Base-by-base conservation (phyloP, 495 filamentous ascomycete species). In the Xylaria curta region DNA sequence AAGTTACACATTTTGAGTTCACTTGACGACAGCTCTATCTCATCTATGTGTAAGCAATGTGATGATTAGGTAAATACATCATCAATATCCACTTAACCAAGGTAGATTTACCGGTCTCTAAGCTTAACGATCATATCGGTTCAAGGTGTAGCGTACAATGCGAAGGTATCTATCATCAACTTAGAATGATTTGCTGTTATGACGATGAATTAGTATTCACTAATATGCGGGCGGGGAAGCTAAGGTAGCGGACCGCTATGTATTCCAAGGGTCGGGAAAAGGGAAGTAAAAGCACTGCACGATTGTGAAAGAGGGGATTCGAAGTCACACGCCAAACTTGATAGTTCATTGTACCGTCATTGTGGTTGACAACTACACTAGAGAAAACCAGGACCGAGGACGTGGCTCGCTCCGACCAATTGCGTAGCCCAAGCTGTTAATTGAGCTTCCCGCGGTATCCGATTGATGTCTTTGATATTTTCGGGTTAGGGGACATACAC, bases 11-110 rank as follows among this genome's bases (percentile, higher is more conserved):
- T 53, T 54, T 70, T 64, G 47, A 70, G 68, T 70, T 64, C 60
- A 33, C 60, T 70, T 70, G 68, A 70, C 60, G 60, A 64, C 56
- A 70, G 15, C 42, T 38, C 59, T 61, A 70, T 53, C 59, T 70
- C 68, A 70, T 70, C 44, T 70, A 12, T 26, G 2, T 31, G 2
- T 13, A 28, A 42, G 24, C n/a, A 44, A n/a, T 56, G 24, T 10
- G 1, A 26, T 33, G 40, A 46, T 44, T 40, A 42, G 21, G 33
- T 17, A 33, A 63, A 64, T 70, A 56, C 68, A 70, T 70, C 68
- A 70, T 70, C 46, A 61, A 64, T 56, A 63, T 56, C 60, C 47
- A 56, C 59, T 19, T n/a, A 4, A 10, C 6, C 7, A 67, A 28
- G 33, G 33, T 56, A 53, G 44, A 44, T 24, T 54, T n/a, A 33